Percentiles rank a stretch among this genome's conserved stretches.
Conservation (phyloP, 116 monocot genomes). For the Dioscorea cayenensis region DNA sequence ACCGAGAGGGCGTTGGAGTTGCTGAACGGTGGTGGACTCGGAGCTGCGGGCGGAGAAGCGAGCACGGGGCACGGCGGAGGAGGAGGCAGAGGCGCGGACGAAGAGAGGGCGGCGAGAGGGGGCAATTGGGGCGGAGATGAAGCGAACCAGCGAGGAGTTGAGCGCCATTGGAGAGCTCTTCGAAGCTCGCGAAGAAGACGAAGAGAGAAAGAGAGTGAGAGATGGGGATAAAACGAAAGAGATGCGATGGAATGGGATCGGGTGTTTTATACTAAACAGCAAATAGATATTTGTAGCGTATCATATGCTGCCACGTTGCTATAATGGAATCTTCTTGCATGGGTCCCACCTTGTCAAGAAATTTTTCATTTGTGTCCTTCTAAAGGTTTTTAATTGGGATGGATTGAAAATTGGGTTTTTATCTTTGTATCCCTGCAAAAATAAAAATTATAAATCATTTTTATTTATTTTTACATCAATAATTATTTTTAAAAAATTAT, state of each 20-base stretch:
- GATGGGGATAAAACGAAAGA: neutral
- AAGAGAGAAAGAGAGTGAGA: neutral
- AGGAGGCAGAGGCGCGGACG: constrained; percentile 26
- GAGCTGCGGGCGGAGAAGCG: constrained; percentile 75
- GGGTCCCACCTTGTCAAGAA: too few species aligned
- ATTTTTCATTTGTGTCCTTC: too few species aligned
- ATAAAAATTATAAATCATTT: too few species aligned
- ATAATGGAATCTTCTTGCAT: too few species aligned
- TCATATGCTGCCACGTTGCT: too few species aligned
- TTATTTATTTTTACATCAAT: too few species aligned
- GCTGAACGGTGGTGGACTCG: constrained; percentile 62
- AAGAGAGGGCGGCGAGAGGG: neutral
- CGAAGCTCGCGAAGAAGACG: neutral
- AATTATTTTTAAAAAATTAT: too few species aligned
- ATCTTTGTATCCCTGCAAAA: too few species aligned
- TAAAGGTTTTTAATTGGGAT: too few species aligned
- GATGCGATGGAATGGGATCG: neutral
- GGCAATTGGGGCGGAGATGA: neutral
- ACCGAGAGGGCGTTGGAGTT: constrained; percentile 85
- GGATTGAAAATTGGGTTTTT: too few species aligned
- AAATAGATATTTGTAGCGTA: too few species aligned
- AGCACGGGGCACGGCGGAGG: constrained; percentile 56
- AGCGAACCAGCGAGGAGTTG: neutral
- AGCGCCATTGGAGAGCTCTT: neutral
- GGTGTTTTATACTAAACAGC: neutral